Conservation (phyloP, 345 rosid species). For the Syzygium aqueum region DNA sequence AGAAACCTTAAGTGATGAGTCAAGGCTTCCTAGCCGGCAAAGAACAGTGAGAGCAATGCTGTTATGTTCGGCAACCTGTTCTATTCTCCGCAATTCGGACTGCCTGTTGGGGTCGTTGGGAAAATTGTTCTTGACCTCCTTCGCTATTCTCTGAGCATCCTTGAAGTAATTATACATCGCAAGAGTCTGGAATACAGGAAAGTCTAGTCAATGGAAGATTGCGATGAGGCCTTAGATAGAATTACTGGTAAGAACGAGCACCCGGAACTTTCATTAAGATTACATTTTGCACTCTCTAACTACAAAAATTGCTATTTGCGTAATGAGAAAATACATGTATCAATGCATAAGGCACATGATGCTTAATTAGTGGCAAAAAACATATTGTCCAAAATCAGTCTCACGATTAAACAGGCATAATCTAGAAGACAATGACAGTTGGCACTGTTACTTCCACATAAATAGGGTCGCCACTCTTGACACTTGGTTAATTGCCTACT, state of each 20-base stretch:
- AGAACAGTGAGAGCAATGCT: constrained; percentile 62
- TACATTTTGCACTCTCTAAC: background rate
- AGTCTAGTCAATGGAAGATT: background rate
- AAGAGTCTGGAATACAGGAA: constrained; percentile 31
- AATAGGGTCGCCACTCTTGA: background rate
- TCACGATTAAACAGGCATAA: background rate
- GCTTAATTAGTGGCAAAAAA: background rate
- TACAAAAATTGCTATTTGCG: background rate
- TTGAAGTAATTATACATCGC: constrained; percentile 66
- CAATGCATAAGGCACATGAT: background rate
- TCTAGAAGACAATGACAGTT: background rate
- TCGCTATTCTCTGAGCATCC: constrained; percentile 77
- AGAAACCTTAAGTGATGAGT: constrained; percentile 76
- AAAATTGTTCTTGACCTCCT: constrained; percentile 71
- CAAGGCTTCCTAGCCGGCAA: constrained; percentile 39
- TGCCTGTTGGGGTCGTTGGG: constrained; percentile 57
- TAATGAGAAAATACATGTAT: background rate
- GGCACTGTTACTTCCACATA: background rate
- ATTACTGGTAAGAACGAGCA: background rate
- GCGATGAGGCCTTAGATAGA: background rate
- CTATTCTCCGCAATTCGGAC: constrained; percentile 63
- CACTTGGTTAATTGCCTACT: background rate
- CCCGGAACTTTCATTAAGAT: background rate
- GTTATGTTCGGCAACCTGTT: constrained; percentile 94
- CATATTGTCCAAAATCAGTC: background rate